Evolutionary conservation across 345 rosid genomes (phyloP).

Genomic region (Populus simonii): DNA sequence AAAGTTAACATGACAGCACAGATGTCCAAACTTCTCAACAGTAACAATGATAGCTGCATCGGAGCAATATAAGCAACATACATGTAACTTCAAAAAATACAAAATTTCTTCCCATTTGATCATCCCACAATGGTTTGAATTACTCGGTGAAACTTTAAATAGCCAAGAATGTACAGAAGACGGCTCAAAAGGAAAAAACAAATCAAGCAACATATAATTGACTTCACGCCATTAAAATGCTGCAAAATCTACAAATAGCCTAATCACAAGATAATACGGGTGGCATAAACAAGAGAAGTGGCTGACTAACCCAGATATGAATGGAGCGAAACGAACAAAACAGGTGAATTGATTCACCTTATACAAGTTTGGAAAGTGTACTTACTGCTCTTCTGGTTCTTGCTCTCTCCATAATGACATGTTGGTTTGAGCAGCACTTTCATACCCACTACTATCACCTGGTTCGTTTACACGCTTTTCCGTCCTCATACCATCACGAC

Average conservation of each 20-base stretch:
- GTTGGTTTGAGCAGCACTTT: conserved; percentile 47
- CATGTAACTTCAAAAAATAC: not conserved
- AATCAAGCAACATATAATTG: not conserved
- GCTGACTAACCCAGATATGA: not conserved
- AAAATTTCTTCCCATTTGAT: not conserved
- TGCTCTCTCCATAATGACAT: conserved; percentile 41
- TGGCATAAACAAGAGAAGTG: conserved; percentile 9
- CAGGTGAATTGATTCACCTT: conserved; percentile 11
- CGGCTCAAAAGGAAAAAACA: not conserved
- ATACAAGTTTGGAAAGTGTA: conserved; percentile 14
- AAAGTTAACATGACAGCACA: not conserved
- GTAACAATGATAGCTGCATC: not conserved
- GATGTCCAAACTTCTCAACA: not conserved
- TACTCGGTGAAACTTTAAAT: not conserved
- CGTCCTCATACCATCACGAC: conserved; percentile 30
- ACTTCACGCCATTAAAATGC: not conserved
- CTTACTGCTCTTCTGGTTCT: conserved; percentile 43
- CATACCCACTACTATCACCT: conserved; percentile 75
- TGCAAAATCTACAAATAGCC: conserved; percentile 8
- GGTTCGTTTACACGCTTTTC: conserved; percentile 58
- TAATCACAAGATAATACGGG: not conserved
- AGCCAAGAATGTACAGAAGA: not conserved
- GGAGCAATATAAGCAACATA: not conserved
- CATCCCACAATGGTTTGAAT: not conserved
- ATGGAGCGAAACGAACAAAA: not conserved